Base-by-base conservation (phyloP, 768 basidiomycete genomes). In the Suillus ampliporus region DNA sequence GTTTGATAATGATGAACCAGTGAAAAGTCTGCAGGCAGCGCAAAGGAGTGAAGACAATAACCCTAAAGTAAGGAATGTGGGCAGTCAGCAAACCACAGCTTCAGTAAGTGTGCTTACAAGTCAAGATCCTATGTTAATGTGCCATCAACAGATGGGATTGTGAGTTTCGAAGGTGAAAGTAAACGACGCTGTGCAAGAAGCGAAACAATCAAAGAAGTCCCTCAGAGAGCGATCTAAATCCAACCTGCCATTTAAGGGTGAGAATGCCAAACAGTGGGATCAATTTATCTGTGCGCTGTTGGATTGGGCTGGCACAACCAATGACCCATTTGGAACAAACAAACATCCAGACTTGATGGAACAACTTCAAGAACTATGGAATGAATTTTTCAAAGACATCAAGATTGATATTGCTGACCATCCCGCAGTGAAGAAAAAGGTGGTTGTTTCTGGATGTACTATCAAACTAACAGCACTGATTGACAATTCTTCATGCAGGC, bases 281-380 rank as follows among this genome's bases (percentile, higher is more conserved):
- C 26, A 40, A 26, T 50, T 60, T n/a, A 37, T 60, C 28, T 11
- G 59, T 17, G 48, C 46, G 6, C 34, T 60, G 9, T 38, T 60
- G 31, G 48, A 60, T 50, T 60, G 59, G 59, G 48, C 59, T 23
- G 59, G 48, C 21, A 51, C 59, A 50, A 37, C 51, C 28, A 19
- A 51, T 35, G 59, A 60, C 34, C 47, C 59, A 17, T 60, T 60
- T 51, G 59, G 59, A n/a, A 60, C 59, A 15, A 60, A 51, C 23
- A 14, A 60, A 28, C 59, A 60, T 38, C 59, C 59, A 28, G 35
- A 60, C n/a, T 40, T 60, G 44, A 14, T 50, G 21, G 31, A 46
- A 50, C n/a, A 10, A 50, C 31, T 52, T 23, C 59, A 60, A 48
- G 59, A 34, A 15, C 59, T 60, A 2, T 60, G 59, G 48, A 38